Evolutionary conservation across 305 asterid species (phyloP), one percentile per base, ranked within the genome.

Genomic region (Solanum hybrid): DNA sequence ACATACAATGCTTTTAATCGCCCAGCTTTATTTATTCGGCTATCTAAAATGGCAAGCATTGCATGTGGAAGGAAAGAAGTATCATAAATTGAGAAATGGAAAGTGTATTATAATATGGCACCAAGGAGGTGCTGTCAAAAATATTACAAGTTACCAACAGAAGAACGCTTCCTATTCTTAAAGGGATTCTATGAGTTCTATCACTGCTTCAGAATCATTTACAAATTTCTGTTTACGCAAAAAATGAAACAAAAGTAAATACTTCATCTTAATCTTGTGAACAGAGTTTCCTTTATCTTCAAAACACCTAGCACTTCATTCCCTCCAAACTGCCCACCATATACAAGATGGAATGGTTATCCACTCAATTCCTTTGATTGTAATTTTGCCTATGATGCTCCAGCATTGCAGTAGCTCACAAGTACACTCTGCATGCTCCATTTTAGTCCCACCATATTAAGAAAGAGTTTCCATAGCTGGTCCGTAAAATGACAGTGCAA

Each of bases 1-100:
- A 96, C 99, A 89, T 95, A 97, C 89, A 96, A 87, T 8, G 98
- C 99, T 92, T 94, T 93, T 92, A 96, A 92, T 88, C 95, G 89
- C 75, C 97, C 98, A 90, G 93, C 81, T 93, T 96, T 96, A 92
- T 97, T 97, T 88, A 96, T 91, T 8, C 97, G 95, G 87, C 98
- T 96, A 90, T 96, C 99, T 89, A 96, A 90, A 69, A 97, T 95
- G 46, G 94, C 93, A 90, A 93, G 95, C 89, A 97, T 94, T 35
- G 98, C 98, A 98, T 95, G 29, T 20, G 40, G 20, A 14, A 20
- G 40, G 75, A 46, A 51, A 28, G n/a, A 80, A 28, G 10, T 29
- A 29, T 29, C 39, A 83, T 9, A 75, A 31, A 75, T 31, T 75
- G 13, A 75, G n/a, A 75, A 75, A 75, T 75, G 81, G 81, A 2